Base-by-base conservation (phyloP, 441 rosid genomes). In the Pelargonium exstipulatum region DNA sequence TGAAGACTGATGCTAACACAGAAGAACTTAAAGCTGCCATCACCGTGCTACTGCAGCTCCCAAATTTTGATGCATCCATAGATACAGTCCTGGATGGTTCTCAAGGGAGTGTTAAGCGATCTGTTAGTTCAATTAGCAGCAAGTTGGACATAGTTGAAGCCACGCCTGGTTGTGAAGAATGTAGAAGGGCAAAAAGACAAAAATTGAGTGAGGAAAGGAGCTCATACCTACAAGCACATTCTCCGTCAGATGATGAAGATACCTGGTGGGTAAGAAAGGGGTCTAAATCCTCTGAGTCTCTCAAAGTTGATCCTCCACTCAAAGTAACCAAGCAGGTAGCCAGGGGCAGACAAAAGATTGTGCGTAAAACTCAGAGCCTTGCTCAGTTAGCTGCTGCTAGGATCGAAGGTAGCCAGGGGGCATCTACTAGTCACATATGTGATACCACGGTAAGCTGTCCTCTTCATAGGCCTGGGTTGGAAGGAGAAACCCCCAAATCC, bases 341-440 rank as follows among this genome's bases (percentile, higher is more conserved):
- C 53, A 86, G 90, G 63, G 89, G 97, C 71, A 90, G 97, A 84
- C 99, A 88, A 74, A 96, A 95, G 83, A 69, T 82, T 69, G 95
- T 80, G 18, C 99, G 92, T 12, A 95, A 85, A 82, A 93, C 89
- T 62, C 98, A 87, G 73, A 87, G 92, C 69, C 90, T 96, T 71
- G 93, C 98, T 78, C 98, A 96, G 46, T 75, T 93, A 79, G 96
- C 92, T 71, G 87, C 97, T 82, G 90, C 96, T 74, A 88, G 99
- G 79, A 93, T 96, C 74, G 98, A 93, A 80, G 90, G 91, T 82
- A 96, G 98, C 85, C 98, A 90, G 81, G 99, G 98, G 67, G 97
- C 97, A 70, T 93, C 99, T 60, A 88, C 98, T 10, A 96, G 99
- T 80, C 99, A 96, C 76, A 83, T 91, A 48, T 96, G 98, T 81